phyloP scores from a whole-genome alignment of 2,329 filamentous ascomycete genomes.

The Paradendryphiella salina region DNA sequence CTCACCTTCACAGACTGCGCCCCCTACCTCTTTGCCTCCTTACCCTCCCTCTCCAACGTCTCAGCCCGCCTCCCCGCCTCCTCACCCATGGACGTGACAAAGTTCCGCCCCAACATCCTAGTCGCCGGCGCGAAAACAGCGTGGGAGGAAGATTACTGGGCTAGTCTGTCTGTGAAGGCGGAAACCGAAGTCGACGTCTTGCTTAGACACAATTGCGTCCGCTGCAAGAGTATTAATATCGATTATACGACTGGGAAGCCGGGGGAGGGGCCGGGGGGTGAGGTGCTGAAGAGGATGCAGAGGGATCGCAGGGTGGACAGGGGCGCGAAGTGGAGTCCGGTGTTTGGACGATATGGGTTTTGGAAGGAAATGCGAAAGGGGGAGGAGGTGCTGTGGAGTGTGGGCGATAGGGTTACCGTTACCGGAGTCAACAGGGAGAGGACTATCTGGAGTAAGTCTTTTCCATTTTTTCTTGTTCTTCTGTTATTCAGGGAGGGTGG shows the following conservation, averaged over 20 bases:
- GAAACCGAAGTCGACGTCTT: slow-evolving; percentile 33
- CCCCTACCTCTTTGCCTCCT: slow-evolving; percentile 72
- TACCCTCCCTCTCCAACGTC: slow-evolving; percentile 70
- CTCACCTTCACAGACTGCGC: slow-evolving; percentile 75
- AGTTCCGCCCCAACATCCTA: slow-evolving; percentile 54
- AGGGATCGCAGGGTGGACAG: slow-evolving; percentile 51
- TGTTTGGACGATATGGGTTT: slow-evolving; percentile 55
- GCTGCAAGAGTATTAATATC: slow-evolving; percentile 54
- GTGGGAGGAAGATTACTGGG: slow-evolving; percentile 56
- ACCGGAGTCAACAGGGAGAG: slow-evolving; percentile 46
- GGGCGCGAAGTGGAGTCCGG: slow-evolving; percentile 52
- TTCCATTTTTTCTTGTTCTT: not conserved
- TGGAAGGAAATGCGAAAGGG: slow-evolving; percentile 14
- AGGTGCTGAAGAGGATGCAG: slow-evolving; percentile 52
- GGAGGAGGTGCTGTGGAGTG: slow-evolving; percentile 25
- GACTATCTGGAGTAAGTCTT: slow-evolving; percentile 50
- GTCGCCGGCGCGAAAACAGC: slow-evolving; percentile 46
- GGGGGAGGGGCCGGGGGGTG: slow-evolving; percentile 43
- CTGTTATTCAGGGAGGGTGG: not conserved
- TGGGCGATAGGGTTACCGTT: slow-evolving; percentile 53
- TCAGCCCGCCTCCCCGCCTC: slow-evolving; percentile 49
- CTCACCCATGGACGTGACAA: slow-evolving; percentile 50
- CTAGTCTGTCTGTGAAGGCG: slow-evolving; percentile 29
- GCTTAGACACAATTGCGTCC: slow-evolving; percentile 52
- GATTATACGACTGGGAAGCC: slow-evolving; percentile 52